A percentile compares a stretch with the other conserved stretches of the same genome.
Evolutionary conservation across 2,329 filamentous ascomycete genomes (phyloP).

Genomic region (Talaromyces sp.): DNA sequence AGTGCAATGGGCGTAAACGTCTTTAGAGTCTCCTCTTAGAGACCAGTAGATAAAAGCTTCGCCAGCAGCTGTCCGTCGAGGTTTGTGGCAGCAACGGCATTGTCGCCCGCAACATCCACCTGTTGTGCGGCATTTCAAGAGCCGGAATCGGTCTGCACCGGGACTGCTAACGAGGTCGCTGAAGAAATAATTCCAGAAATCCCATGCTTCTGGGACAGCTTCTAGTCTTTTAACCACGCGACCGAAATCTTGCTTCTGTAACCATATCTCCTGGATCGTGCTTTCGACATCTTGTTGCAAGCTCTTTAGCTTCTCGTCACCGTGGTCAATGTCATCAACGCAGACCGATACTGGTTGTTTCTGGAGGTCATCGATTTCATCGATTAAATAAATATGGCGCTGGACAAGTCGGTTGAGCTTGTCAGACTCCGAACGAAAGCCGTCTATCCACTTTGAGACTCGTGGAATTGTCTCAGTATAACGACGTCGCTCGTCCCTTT

Average conservation of each 20-base stretch:
- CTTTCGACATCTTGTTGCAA: neutral
- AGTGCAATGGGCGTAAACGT: neutral
- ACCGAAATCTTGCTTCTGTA: neutral
- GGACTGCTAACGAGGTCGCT: too few relatives aligned
- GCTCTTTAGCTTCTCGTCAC: neutral
- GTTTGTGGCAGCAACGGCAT: neutral
- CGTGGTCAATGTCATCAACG: neutral
- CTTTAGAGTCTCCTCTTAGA: neutral
- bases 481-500: neutral
- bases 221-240: neutral
- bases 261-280: neutral
- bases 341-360: neutral
- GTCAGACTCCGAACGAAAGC: neutral
- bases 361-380: neutral
- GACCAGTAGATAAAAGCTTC: neutral
- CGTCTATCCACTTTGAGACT: neutral
- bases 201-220: neutral
- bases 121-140: neutral
- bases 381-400: conserved; percentile 1
- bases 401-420: neutral
- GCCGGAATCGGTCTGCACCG: neutral
- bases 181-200: neutral
- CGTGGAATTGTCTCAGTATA: neutral
- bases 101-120: neutral
- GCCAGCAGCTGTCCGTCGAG: neutral